phyloP scores from a whole-genome alignment of 1,284 basidiomycete species.

The Marasmius oreades region DNA sequence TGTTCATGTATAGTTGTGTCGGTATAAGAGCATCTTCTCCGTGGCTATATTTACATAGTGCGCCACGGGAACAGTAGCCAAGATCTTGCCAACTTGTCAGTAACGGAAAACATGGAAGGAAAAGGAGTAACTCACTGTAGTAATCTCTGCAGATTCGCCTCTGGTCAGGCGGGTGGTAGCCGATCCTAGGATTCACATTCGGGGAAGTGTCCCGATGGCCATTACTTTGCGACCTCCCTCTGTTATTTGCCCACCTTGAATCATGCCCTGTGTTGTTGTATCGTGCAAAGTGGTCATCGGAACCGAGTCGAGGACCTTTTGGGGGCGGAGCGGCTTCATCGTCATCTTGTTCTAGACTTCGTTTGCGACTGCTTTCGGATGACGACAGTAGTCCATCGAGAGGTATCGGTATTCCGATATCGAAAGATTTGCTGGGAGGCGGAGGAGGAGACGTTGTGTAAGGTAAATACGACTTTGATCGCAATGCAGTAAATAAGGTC shows the following conservation, averaged over 20 bases:
- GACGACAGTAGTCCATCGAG: slow-evolving; percentile 59
- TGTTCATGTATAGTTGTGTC: slow-evolving; percentile 57
- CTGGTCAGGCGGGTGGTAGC: slow-evolving; percentile 66
- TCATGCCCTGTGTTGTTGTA: slow-evolving; percentile 43
- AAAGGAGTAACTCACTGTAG: slow-evolving; percentile 61
- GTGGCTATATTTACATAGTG: slow-evolving; percentile 90
- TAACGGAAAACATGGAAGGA: neutral
- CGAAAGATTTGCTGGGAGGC: slow-evolving; percentile 36
- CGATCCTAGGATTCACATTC: slow-evolving; percentile 35
- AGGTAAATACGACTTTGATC: slow-evolving; percentile 79
- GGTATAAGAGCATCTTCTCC: slow-evolving; percentile 79
- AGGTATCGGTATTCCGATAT: slow-evolving; percentile 75
- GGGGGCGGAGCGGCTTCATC: slow-evolving; percentile 51
- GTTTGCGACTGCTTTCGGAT: slow-evolving; percentile 58
- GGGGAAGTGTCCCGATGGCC: slow-evolving; percentile 25
- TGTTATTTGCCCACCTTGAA: slow-evolving; percentile 37
- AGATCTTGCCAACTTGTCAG: slow-evolving; percentile 50
- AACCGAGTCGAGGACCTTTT: slow-evolving; percentile 66
- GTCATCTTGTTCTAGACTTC: slow-evolving; percentile 58
- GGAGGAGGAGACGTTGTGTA: slow-evolving; percentile 48
- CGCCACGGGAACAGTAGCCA: slow-evolving; percentile 89
- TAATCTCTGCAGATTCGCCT: slow-evolving; percentile 82
- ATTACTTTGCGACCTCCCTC: slow-evolving; percentile 25
- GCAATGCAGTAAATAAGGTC: slow-evolving; percentile 77
- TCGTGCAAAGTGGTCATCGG: slow-evolving; percentile 61